phyloP scores from a whole-genome alignment of 306 rosid genomes.

The Dalbergia oliveri region DNA sequence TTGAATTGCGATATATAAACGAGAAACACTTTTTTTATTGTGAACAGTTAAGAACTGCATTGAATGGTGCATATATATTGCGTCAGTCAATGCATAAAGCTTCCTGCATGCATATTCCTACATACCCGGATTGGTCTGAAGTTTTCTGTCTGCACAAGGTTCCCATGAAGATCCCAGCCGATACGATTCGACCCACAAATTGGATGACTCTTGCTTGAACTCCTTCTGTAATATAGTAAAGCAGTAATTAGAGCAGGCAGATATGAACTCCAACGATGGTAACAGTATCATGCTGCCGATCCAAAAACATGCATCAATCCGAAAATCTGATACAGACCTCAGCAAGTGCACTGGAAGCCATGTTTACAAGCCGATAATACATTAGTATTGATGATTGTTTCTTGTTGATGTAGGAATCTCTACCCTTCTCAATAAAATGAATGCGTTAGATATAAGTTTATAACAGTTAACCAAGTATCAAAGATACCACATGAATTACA shows the following conservation, averaged over 20 bases:
- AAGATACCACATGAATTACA: conserved; percentile 4
- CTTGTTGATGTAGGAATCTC: conserved; percentile 44
- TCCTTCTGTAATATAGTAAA: conserved; percentile 62
- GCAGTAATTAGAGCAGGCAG: conserved; percentile 22
- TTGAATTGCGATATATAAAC: neutral
- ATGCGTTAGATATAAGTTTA: neutral
- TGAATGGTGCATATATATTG: neutral
- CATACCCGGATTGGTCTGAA: conserved; percentile 55
- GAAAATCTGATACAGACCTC: conserved; percentile 63
- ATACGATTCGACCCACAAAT: conserved; percentile 76
- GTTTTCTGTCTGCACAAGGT: conserved; percentile 81
- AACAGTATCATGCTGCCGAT: conserved; percentile 16
- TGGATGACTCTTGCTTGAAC: conserved; percentile 70
- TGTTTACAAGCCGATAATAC: conserved; percentile 77
- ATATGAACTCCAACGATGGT: neutral
- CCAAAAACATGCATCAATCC: conserved; percentile 18
- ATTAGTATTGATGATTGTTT: conserved; percentile 65
- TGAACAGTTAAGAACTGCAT: neutral
- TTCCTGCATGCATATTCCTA: conserved; percentile 71
- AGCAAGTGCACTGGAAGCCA: conserved; percentile 77
- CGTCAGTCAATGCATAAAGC: neutral
- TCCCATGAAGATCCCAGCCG: conserved; percentile 69
- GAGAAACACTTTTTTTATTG: neutral
- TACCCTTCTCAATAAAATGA: conserved; percentile 51
- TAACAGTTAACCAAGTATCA: conserved; percentile 12